Conservation (phyloP, 2,329 filamentous ascomycete species). For the Cladosporium phlei region DNA sequence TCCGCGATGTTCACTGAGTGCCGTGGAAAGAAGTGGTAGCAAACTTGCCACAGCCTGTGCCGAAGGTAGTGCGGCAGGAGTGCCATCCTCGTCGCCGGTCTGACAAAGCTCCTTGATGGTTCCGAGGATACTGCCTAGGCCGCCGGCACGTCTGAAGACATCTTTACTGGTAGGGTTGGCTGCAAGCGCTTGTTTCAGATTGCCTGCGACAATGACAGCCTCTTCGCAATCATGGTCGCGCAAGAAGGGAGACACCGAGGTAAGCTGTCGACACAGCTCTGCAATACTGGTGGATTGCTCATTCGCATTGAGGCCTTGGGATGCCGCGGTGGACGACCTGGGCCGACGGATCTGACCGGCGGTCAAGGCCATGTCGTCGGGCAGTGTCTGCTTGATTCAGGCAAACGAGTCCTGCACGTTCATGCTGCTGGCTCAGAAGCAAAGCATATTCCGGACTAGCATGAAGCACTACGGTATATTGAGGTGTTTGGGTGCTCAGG, state of each 20-base stretch:
- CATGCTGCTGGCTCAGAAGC: conserved; percentile 18
- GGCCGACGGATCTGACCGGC: conserved; percentile 21
- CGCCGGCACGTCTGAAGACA: conserved; percentile 28
- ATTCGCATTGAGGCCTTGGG: conserved; percentile 24
- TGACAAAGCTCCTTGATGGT: conserved; percentile 13
- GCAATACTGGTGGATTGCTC: conserved; percentile 24
- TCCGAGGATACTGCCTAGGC: conserved; percentile 11
- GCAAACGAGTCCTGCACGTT: conserved; percentile 15
- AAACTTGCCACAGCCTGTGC: conserved; percentile 15
- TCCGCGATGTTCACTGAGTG: conserved; percentile 72
- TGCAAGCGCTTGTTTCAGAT: conserved; percentile 1
- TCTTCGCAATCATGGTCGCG: conserved; percentile 6
- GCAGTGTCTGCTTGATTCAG: conserved; percentile 11
- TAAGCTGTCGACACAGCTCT: conserved; percentile 22
- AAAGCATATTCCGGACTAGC: not conserved
- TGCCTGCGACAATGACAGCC: not conserved
- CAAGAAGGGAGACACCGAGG: not conserved
- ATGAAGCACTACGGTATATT: conserved; percentile 1
- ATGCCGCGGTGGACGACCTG: conserved; percentile 21
- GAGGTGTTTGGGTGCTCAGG: conserved; percentile 10
- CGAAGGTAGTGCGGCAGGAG: not conserved
- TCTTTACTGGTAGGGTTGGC: conserved; percentile 20
- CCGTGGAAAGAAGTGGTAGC: conserved; percentile 60
- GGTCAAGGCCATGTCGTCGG: conserved; percentile 24
- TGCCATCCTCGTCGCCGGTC: not conserved